phyloP scores from a whole-genome alignment of 2,329 filamentous ascomycete species.

The Ophiostoma quercus region DNA sequence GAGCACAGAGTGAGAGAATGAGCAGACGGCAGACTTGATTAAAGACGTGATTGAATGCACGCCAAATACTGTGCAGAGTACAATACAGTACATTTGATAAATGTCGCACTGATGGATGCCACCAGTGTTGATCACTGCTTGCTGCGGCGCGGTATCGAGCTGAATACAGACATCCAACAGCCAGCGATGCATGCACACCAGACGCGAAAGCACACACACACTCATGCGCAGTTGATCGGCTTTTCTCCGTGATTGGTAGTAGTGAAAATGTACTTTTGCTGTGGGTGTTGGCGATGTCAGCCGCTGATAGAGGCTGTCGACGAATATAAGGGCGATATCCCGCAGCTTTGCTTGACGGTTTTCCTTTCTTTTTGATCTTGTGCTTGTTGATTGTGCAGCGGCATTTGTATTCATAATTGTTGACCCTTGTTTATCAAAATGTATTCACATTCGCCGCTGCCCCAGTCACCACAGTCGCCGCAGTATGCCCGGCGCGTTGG shows the following conservation, averaged over 20 bases:
- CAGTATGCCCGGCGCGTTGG: neutral
- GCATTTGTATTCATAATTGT: too few relatives aligned
- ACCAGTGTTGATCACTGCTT: neutral
- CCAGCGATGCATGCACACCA: neutral
- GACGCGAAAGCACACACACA: neutral
- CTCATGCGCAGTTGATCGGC: neutral
- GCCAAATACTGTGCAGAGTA: neutral
- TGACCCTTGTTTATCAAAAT: neutral
- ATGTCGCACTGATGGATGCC: neutral
- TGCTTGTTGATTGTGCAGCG: neutral
- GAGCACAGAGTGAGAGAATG: neutral
- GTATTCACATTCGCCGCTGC: neutral
- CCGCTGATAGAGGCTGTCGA: neutral
- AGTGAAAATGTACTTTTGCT: neutral
- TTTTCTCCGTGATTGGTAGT: neutral
- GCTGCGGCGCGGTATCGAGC: constrained; percentile 10
- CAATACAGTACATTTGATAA: neutral
- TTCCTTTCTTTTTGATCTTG: neutral
- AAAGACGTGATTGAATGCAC: neutral
- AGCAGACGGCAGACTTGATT: neutral
- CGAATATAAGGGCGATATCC: neutral
- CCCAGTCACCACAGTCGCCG: neutral
- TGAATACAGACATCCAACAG: neutral
- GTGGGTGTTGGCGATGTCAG: neutral
- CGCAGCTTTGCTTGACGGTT: neutral